Percentiles rank a stretch among this genome's conserved stretches.
These are phyloP conservation scores for Trifolium repens DNA, from an alignment of 306 rosid species.

Conservation along the genomic window DNA sequence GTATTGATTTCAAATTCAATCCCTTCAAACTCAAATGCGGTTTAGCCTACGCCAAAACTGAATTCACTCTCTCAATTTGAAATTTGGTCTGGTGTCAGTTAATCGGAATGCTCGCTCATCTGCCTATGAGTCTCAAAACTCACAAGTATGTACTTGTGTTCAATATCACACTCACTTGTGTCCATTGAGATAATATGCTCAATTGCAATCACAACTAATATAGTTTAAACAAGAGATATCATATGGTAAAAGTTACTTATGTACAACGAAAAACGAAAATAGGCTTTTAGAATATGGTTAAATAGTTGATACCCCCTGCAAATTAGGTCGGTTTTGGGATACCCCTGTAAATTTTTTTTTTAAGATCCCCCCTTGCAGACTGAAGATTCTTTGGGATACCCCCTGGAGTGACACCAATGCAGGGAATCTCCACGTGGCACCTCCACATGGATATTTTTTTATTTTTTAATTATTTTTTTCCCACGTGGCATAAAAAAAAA, in stretches of 20 bases:
- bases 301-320: no score
- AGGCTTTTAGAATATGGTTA: not conserved
- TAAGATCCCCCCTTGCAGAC: no score
- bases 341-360: no score
- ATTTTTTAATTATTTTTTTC: no score
- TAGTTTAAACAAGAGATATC: not conserved
- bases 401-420: no score
- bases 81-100: not conserved
- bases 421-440: no score
- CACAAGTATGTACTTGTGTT: not conserved
- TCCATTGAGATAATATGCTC: not conserved
- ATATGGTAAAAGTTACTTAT: not conserved
- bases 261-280: not conserved
- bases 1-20: not conserved
- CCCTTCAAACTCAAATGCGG: conserved; percentile 6
- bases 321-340: no score
- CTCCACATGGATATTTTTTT: no score
- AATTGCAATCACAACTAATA: not conserved
- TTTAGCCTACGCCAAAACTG: conserved; percentile 9
- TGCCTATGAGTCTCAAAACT: not conserved
- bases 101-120: not conserved
- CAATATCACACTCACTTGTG: not conserved
- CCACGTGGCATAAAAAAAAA: no score
- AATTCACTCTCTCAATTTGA: conserved; percentile 8
- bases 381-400: no score